Evolutionary conservation across 441 rosid species (phyloP).

Genomic region (Mallotus repandus): DNA sequence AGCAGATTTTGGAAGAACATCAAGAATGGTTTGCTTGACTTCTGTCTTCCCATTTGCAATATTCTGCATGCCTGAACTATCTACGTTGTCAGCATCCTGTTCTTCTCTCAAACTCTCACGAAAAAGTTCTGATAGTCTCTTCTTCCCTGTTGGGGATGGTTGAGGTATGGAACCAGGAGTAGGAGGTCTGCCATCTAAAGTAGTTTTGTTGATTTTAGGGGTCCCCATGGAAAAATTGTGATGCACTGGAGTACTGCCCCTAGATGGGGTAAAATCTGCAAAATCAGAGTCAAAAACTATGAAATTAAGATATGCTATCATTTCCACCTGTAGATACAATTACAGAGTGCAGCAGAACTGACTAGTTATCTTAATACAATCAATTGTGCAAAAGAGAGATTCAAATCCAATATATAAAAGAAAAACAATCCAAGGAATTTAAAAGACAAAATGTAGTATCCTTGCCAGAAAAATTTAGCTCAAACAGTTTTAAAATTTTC

Average conservation of each 20-base stretch:
- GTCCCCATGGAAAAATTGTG: conserved; percentile 46
- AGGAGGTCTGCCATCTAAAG: conserved; percentile 35
- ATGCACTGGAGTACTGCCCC: conserved; percentile 53
- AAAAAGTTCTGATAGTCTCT: conserved; percentile 79
- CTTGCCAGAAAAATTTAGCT: conserved; percentile 5
- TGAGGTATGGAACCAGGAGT: conserved; percentile 38
- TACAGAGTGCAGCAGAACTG: not conserved
- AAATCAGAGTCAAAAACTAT: not conserved
- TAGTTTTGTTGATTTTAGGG: conserved; percentile 37
- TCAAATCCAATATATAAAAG: not conserved
- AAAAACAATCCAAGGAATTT: not conserved
- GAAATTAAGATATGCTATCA: not conserved
- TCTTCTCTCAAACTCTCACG: conserved; percentile 50
- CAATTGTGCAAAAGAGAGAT: not conserved
- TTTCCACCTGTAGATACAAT: not conserved
- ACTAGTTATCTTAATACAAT: not conserved
- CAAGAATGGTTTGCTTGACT: conserved; percentile 34
- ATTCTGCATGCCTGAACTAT: conserved; percentile 15
- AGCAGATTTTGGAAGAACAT: conserved; percentile 30
- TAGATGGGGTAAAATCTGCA: conserved; percentile 93
- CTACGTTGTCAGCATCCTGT: conserved; percentile 18
- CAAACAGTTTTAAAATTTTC: conserved; percentile 16
- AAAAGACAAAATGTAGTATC: not conserved
- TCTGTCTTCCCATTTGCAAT: conserved; percentile 20
- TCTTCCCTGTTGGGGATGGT: conserved; percentile 48